phyloP scores from a whole-genome alignment of 1,284 basidiomycete species.

The Porogramme epimiltina region DNA sequence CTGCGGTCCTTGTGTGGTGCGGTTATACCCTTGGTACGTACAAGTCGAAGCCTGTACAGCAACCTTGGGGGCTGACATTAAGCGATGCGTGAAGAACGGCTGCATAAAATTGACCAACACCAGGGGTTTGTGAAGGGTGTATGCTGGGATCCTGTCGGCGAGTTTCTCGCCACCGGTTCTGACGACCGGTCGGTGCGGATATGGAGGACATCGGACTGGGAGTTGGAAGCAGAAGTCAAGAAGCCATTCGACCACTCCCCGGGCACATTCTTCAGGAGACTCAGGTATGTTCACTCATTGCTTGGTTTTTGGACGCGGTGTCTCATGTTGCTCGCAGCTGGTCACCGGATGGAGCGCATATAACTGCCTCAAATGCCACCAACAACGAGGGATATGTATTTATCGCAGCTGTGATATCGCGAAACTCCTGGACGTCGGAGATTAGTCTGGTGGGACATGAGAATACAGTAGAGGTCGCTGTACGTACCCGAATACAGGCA shows the following conservation, averaged over 20 bases:
- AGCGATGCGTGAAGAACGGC: constrained; percentile 58
- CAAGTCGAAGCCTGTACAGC: not conserved
- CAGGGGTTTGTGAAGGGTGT: constrained; percentile 98
- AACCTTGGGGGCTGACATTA: too few species aligned
- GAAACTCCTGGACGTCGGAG: constrained; percentile 85
- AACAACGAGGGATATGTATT: constrained; percentile 96
- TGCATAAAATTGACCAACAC: constrained; percentile 86
- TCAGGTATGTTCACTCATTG: constrained; percentile 65
- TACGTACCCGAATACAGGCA: constrained; percentile 38
- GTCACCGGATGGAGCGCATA: constrained; percentile 98
- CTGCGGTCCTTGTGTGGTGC: constrained; percentile 91
- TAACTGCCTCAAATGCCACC: constrained; percentile 96
- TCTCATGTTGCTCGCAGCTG: constrained; percentile 57
- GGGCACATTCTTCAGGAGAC: constrained; percentile 91
- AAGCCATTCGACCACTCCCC: constrained; percentile 95
- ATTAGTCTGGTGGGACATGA: constrained; percentile 96
- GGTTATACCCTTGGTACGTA: constrained; percentile 76
- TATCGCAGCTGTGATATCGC: constrained; percentile 92
- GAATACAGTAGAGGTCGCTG: constrained; percentile 96
- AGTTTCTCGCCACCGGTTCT: constrained; percentile 95
- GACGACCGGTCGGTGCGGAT: constrained; percentile 97
- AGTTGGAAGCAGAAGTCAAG: constrained; percentile 78
- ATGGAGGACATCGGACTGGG: constrained; percentile 95
- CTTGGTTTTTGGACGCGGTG: not conserved
- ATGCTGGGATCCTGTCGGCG: constrained; percentile 97